A percentile compares a stretch with the other conserved stretches of the same genome.
Evolutionary conservation across 768 basidiomycete species (phyloP).

Genomic region (Pleurotus giganteus): DNA sequence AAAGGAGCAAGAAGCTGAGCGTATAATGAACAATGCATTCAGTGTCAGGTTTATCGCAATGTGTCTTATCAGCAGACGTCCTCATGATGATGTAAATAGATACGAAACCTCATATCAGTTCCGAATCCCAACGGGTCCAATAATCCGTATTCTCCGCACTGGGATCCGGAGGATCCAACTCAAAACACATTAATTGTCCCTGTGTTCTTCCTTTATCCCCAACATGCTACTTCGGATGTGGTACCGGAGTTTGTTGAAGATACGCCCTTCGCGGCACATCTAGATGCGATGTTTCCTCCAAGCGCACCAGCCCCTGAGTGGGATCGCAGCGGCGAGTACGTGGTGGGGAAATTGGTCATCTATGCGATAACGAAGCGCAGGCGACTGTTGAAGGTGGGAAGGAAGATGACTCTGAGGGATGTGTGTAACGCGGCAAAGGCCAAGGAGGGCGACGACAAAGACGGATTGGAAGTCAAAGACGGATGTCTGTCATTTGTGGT

Average conservation of each 20-base stretch:
- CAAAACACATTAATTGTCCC: conserved; percentile 71
- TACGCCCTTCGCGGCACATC: conserved; percentile 75
- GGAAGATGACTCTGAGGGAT: conserved; percentile 82
- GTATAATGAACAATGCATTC: conserved; percentile 56
- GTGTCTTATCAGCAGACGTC: not conserved
- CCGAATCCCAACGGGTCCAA: conserved; percentile 49
- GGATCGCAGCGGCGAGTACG: conserved; percentile 74
- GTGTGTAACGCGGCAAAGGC: conserved; percentile 64
- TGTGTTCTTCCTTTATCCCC: conserved; percentile 91
- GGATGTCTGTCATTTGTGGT: conserved; percentile 80
- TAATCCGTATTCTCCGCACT: conserved; percentile 62
- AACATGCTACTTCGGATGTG: conserved; percentile 85
- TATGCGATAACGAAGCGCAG: conserved; percentile 80
- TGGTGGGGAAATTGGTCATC: conserved; percentile 59
- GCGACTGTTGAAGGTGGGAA: conserved; percentile 86
- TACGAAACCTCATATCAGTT: conserved; percentile 65
- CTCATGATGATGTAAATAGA: conserved; percentile 38
- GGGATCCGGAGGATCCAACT: conserved; percentile 63
- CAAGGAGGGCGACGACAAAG: conserved; percentile 56
- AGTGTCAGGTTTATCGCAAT: conserved; percentile 43
- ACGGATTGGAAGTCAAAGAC: conserved; percentile 84
- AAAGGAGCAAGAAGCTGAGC: conserved; percentile 51
- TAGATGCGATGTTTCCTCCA: conserved; percentile 83
- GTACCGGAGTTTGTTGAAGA: conserved; percentile 85
- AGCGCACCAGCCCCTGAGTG: conserved; percentile 63